Base-by-base conservation (phyloP, 192 early-diverging fungal species). In the Coemansia sp. region DNA sequence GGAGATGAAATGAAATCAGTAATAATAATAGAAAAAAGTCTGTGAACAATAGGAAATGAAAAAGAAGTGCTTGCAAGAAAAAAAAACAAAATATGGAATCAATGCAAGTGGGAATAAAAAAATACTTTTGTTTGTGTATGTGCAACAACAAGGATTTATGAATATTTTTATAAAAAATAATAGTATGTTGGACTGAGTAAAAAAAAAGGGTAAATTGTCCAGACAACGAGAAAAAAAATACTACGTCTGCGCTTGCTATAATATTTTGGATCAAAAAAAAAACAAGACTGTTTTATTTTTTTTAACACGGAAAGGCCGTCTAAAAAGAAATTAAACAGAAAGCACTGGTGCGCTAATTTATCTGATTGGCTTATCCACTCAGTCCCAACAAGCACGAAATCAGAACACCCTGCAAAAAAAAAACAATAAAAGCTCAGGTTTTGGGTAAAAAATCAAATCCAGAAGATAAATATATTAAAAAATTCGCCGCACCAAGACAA, bases 261-360 rank as follows among this genome's bases (percentile, higher is more conserved):
- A 1, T 25, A 25, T 25, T 25, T 25, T 25, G 22, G 22, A 25
- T 25, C 22, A 25, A 25, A 25, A 25, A 25, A 25, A 25, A 25
- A 25, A 25, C 40, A 45, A 1, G 7, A 45, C 40, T 52, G 51
- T 25, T 25, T 25, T 25, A 25, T 25, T 48, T 17, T 48, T 54
- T 54, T 8, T 45, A 14, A 45, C 42, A 45, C 42, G 42, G 42
- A 14, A 17, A 17, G 17, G 42, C 42, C 42, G 42, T 45, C 17
- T 45, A 45, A 32, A 56, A 42, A 30, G 17, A 25, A 25, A 25
- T 25, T 25, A 25, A 25, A 25, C 22, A 25, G 22, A 63, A 36
- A 29, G 63, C 33, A 8, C 11, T 40, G 20, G 18, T 50, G 65
- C 65, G 65, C 45, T 20, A 38, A 67, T 67, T 67, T 60, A 16